Evolutionary conservation across 1,284 basidiomycete species (phyloP), one percentile per base, ranked within the genome.

Genomic region (Chiua sp.): DNA sequence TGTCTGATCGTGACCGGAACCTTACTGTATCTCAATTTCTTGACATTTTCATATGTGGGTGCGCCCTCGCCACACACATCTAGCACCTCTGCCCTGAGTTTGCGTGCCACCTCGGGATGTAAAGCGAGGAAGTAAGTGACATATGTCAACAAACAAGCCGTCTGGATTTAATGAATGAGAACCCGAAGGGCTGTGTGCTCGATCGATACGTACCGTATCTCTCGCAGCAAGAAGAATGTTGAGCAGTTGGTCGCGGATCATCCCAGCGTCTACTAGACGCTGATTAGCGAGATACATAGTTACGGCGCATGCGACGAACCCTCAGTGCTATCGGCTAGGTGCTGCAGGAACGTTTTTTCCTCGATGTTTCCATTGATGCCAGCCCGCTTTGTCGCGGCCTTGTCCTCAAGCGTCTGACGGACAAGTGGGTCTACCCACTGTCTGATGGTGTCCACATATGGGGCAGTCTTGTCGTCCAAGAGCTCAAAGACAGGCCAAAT

Each of bases 401-500:
- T 85, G 39, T 82, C 76, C 20, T 79, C 74, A 30, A 91, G 60
- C 0, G 84, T 86, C 15, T 73, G 75, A 56, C 78, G 65, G 3
- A 91, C 85, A 10, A 91, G 77, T 2, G 88, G 88, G 62, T 88
- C 83, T 12, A 90, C 65, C 82, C 84, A 91, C 30, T 75, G 72
- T 58, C 79, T 78, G 61, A 91, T 87, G 7, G 82, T 79, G 39
- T 80, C 73, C 23, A 81, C 79, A 56, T 87, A 80, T 16, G 77
- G 77, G 51, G 75, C 67, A 30, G 83, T 85, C 66, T 81, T 83
- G 69, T 91, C 88, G 22, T 80, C 77, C 64, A 84, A 81, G 5
- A 90, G 64, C 69, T 92, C 90, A 47, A 85, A 82, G 15, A 88
- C 65, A 0, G 88, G 88, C 90, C 90, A 92, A 51, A 87, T 79